Conservation (phyloP, 73 alveolate species). For the Paramecium bursaria region DNA sequence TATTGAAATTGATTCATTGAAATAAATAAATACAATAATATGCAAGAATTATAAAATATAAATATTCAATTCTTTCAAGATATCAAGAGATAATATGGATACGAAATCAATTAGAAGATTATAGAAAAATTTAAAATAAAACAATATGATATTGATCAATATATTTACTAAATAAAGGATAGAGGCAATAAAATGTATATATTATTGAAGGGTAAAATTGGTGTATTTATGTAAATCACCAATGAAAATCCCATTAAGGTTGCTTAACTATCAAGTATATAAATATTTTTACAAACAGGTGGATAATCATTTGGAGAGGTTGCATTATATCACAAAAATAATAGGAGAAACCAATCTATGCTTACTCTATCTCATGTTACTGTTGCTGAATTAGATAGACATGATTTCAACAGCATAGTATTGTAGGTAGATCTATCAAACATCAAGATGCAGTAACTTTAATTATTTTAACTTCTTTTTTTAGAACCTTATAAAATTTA, state of each 20-base stretch:
- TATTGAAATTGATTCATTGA: slow-evolving; percentile 46
- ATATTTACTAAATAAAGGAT: no score
- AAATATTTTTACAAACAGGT: background rate
- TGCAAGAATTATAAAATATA: no score
- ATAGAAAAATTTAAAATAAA: no score
- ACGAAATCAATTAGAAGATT: no score
- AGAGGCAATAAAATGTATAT: background rate
- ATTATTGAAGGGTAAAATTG: background rate
- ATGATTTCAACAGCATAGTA: background rate
- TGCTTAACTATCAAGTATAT: background rate
- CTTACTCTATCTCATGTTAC: background rate
- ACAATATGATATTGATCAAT: no score
- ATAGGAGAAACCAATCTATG: background rate
- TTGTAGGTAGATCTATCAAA: background rate
- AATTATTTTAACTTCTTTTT: no score
- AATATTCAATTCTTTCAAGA: no score
- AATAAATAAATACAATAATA: no score
- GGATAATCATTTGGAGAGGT: background rate
- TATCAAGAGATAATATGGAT: no score
- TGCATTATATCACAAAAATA: background rate
- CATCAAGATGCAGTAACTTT: background rate
- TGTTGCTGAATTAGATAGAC: background rate
- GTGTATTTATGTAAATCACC: background rate
- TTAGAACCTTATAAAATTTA: no score
- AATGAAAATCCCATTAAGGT: background rate